Base-by-base conservation (phyloP, 2,329 filamentous ascomycete genomes). In the Rutstroemia sydowiana region DNA sequence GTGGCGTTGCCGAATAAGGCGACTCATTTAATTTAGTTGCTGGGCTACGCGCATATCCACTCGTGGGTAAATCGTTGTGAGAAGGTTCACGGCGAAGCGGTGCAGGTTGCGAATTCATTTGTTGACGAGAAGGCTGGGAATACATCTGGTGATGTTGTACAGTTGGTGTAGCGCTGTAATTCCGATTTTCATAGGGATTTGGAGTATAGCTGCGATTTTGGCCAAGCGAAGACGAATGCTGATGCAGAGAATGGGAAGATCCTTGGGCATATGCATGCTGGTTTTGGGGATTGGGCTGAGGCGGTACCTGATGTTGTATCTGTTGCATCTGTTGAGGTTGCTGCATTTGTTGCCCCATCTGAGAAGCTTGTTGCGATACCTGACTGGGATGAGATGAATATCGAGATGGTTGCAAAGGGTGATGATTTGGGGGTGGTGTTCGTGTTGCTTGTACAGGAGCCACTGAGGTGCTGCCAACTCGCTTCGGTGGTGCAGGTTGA, bases 251-350 rank as follows among this genome's bases (percentile, higher is more conserved):
- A 43, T 61, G 60, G 13, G 75, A 71, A n/a, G 77, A 73, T 6
- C 77, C 76, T n/a, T 72, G 71, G 20, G 70, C 69, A 51, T 65
- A 68, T 51, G 74, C 71, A 55, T 78, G 76, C 28, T 70, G 45
- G 54, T 65, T 62, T 63, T 70, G 60, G 36, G 62, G 40, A 57
- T 66, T 55, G 64, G 74, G 8, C 23, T 26, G 23, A 4, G 23
- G 23, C 23, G 23, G 23, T 26, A 8, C 23, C 8, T 26, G 23
- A 26, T 26, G 23, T 64, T 55, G 47, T 14, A 53, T 41, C 28
- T 48, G 51, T 16, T 49, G 51, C 7, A 40, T 47, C 14, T 47
- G 49, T 46, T 52, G 44, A n/a, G 31, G 14, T 10, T 46, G 42
- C 18, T 51, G 47, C 11, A 43, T 21, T 28, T 30, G 16, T 41